A percentile compares a stretch with the other conserved stretches of the same genome.
phyloP scores from a whole-genome alignment of 306 rosid species.

The Hippophae gyantsensis region DNA sequence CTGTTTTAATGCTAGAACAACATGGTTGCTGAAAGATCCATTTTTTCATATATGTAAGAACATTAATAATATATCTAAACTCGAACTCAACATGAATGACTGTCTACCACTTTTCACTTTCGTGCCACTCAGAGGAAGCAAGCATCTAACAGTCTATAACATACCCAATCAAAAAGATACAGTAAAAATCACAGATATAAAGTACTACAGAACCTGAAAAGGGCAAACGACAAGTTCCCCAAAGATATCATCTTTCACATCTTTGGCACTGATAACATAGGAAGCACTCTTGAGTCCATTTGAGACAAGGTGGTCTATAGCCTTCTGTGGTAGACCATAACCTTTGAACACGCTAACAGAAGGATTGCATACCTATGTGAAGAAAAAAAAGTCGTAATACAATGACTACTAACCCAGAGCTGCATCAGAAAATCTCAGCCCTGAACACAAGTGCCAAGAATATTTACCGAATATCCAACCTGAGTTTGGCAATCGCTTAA shows the following conservation, averaged over 20 bases:
- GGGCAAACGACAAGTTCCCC: slow-evolving; percentile 60
- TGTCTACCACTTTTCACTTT: neutral
- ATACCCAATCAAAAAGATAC: neutral
- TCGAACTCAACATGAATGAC: no score
- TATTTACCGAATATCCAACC: slow-evolving; percentile 38
- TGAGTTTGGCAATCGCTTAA: slow-evolving; percentile 43
- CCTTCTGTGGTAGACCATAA: slow-evolving; percentile 44
- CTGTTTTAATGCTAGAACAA: slow-evolving; percentile 25
- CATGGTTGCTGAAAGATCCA: slow-evolving; percentile 48
- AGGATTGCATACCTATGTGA: slow-evolving; percentile 40
- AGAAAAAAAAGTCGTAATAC: slow-evolving; percentile 4
- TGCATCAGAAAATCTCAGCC: neutral
- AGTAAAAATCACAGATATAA: no score
- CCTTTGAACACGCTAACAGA: slow-evolving; percentile 56
- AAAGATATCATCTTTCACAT: slow-evolving; percentile 42
- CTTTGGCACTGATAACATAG: slow-evolving; percentile 49
- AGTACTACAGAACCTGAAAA: slow-evolving; percentile 42
- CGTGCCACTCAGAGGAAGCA: neutral
- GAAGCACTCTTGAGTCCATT: slow-evolving; percentile 59
- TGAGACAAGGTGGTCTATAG: slow-evolving; percentile 51
- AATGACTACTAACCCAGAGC: neutral
- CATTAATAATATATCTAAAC: neutral
- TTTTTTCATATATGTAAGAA: neutral
- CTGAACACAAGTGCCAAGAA: neutral
- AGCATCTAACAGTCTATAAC: neutral